Conservation (phyloP, 768 basidiomycete species). For the Clavaria fumosa region DNA sequence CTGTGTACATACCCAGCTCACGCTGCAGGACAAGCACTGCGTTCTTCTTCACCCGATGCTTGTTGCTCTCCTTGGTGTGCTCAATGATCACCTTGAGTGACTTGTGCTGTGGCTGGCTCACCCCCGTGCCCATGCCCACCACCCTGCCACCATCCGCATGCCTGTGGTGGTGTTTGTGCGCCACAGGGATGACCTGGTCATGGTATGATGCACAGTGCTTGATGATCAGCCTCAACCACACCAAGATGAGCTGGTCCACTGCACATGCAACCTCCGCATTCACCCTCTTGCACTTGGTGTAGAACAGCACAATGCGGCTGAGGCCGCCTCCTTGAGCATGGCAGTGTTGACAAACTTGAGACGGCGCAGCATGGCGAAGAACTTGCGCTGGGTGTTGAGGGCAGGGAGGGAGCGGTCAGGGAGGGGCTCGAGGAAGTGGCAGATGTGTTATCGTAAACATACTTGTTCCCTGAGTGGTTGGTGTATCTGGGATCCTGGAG, state of each 20-base stretch:
- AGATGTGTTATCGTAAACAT: no score
- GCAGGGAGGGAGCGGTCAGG: constrained; percentile 87
- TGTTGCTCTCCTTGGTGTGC: constrained; percentile 51
- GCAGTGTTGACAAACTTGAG: constrained; percentile 87
- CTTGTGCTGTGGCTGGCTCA: constrained; percentile 33
- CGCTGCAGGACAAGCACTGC: constrained; percentile 73
- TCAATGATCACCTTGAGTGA: constrained; percentile 59
- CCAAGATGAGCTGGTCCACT: constrained; percentile 70
- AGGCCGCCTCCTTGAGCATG: constrained; percentile 86
- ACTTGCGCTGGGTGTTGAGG: constrained; percentile 86
- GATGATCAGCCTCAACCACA: constrained; percentile 86
- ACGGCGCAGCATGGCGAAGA: constrained; percentile 70
- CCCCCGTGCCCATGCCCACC: constrained; percentile 19
- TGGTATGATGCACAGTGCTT: constrained; percentile 75
- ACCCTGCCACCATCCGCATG: no score
- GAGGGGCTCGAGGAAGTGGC: constrained; percentile 91
- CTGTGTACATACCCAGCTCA: constrained; percentile 60
- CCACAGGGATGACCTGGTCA: constrained; percentile 52
- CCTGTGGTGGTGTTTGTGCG: no score
- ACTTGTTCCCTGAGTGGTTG: no score
- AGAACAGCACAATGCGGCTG: constrained; percentile 84
- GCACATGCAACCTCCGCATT: constrained; percentile 62
- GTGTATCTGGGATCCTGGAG: no score
- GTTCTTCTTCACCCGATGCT: constrained; percentile 54
- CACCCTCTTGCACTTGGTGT: constrained; percentile 89